Evolutionary conservation across 108 stramenopile species (phyloP), one percentile per base, ranked within the genome.

Genomic region (Nitzschia sp.): DNA sequence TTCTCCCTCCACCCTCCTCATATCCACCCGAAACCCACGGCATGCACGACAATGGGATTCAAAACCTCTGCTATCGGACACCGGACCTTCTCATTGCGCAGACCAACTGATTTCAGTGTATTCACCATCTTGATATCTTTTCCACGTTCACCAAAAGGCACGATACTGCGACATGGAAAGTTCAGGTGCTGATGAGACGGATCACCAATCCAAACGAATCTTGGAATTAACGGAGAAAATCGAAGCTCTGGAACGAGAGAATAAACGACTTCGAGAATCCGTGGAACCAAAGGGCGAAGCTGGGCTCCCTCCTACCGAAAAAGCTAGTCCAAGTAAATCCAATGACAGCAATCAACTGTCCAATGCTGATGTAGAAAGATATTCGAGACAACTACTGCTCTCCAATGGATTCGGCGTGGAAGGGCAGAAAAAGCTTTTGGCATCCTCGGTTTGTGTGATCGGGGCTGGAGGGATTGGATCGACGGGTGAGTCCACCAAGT

Each of bases 391-490:
- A 59, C 75, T 94, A 4, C 68, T 87, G 2, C 63, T 94, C 8
- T 19, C 73, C 0, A 76, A 82, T 65, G 93, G 93, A 30, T 94
- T 91, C 60, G 91, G 93, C n/a, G 85, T 90, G 13, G 45, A 66
- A 45, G 93, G 93, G 53, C 93, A 95, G 72, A 50, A 62, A 36
- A 75, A 85, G 55, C 80, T 95, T 17, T 55, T 87, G 1, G 69
- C 76, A 3, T 85, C 86, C 11, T 82, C 84, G 2, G 81, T 92
- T 23, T 67, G 90, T 47, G 81, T 95, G 13, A 73, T 95, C 21
- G 93, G 93, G 17, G 93, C 93, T 22, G 93, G 93, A 28, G 93
- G 93, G 28, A 90, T 95, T 47, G 93, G 89, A 25, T 90, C 90
- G 1, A 88, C 93, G 16, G 61, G 53, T 48, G 63, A 28, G 62